Evolutionary conservation across 2,329 filamentous ascomycete genomes (phyloP).

Genomic region (Paracamarosporium sp.): DNA sequence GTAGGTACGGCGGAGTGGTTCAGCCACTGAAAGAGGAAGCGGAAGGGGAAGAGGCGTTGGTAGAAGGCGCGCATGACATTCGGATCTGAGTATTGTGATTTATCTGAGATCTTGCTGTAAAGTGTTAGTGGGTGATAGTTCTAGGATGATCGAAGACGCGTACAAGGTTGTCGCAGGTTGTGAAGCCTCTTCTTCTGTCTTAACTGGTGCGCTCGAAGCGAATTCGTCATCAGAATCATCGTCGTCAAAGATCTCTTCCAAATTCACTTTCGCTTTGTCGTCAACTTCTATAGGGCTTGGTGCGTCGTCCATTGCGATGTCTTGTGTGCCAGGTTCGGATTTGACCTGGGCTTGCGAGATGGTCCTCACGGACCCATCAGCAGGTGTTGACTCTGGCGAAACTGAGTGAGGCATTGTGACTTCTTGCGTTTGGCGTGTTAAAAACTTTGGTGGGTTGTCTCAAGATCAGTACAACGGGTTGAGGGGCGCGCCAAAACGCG

Average conservation of each 20-base stretch:
- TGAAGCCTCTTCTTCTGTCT: constrained; percentile 49
- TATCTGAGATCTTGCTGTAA: constrained; percentile 45
- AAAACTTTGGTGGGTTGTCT: not conserved
- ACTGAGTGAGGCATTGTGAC: constrained; percentile 54
- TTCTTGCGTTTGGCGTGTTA: not conserved
- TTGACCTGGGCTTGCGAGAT: constrained; percentile 50
- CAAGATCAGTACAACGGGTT: not conserved
- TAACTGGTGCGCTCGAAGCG: constrained; percentile 59
- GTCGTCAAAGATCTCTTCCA: constrained; percentile 67
- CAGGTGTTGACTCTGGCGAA: constrained; percentile 47
- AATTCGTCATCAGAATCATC: constrained; percentile 66
- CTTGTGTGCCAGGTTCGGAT: constrained; percentile 24
- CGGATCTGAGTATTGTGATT: constrained; percentile 67
- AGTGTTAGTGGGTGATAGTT: constrained; percentile 22
- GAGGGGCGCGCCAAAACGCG: constrained; percentile 5
- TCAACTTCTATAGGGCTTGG: constrained; percentile 27
- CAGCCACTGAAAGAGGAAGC: constrained; percentile 95
- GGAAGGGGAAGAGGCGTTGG: constrained; percentile 92
- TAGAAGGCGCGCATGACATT: constrained; percentile 94
- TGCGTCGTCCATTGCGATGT: constrained; percentile 41
- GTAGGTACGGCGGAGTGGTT: constrained; percentile 89
- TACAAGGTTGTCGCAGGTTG: constrained; percentile 50
- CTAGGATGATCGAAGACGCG: not conserved
- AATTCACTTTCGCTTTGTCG: constrained; percentile 44
- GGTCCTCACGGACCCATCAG: constrained; percentile 42